Base-by-base conservation (phyloP, 2,329 filamentous ascomycete genomes). In the Ceratocystis variospora region DNA sequence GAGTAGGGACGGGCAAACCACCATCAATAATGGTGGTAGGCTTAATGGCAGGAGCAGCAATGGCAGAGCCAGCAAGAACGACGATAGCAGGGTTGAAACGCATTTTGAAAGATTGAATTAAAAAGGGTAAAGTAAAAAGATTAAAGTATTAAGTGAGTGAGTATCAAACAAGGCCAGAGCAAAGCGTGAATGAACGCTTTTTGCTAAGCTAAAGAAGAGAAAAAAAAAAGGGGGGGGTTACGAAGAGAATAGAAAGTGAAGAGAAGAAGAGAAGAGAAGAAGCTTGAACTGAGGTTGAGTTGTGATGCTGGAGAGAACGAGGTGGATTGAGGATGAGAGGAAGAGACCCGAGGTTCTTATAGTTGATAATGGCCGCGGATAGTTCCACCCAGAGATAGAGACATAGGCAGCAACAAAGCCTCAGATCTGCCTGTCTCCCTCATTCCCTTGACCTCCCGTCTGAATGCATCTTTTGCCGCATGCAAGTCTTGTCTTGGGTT, bases 81-180 rank as follows among this genome's bases (percentile, higher is more conserved):
- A 57, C 12, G 41, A 65, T 6, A 31, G 65, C 65, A 37, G 65
- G 17, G 48, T 62, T 65, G 63, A 65, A 66, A 33, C 63, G 66
- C 66, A 68, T 68, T 50, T 62, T 68, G 63, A 65, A 46, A 50
- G 17, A 37, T 44, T 6, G 28, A 44, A 25, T 61, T 33, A 50
- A 57, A 66, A 64, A 57, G 28, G 28, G 6, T 41, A 57, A 45
- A 59, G 46, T 33, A 37, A 64, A 66, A 25, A 63, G 15, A 2
- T 19, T 48, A 50, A 63, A 50, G 19, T 17, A 19, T 31, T 15
- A 63, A 63, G 45, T 17, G 53, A 33, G 53, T 8, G 44, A 28
- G 61, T 61, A 33, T 57, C 25, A 41, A 66, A 41, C 48, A 44
- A 19, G 33, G 37, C 10, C 22, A n/a, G 7, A 66, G 53, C n/a